Evolutionary conservation across 2,329 filamentous ascomycete species (phyloP), one percentile per base, ranked within the genome.

Genomic region (Pyricularia pennisetigena): DNA sequence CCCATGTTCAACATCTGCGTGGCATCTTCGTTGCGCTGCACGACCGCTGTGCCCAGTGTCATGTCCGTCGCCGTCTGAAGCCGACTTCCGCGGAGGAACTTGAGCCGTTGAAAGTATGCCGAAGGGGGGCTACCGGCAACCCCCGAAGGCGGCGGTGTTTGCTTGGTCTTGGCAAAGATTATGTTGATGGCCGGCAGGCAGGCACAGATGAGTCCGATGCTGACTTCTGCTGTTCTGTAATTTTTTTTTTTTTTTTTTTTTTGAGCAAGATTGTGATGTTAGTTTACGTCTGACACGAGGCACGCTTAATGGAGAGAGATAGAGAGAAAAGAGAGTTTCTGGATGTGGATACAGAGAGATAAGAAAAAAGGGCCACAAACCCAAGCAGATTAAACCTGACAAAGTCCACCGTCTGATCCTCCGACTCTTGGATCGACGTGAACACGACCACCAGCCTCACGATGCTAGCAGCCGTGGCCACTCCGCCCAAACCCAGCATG

Each of bases 151-250:
- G 35, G 3, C 2, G 23, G 9, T 12, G 35, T 20, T 6, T 29
- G 32, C 2, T 7, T 7, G 32, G 64, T 5, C 6, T 5, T 41
- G 64, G 30, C 12, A 16, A 66, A 49, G 4, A 66, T 20, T 3
- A 66, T 66, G 64, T 54, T 66, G 64, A 66, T 20, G 64, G 64
- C 32, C 12, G 64, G 64, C 8, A 66, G 41, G 64, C 64, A 66
- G 5, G 32, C 64, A 35, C 64, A 66, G 12, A 66, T 66, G 23
- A 66, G 24, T 5, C 64, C 64, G 35, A 66, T 66, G 64, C 64
- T 57, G 32, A 66, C 32, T 32, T 66, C 64, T 23, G 64, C 64
- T 2, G 64, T 66, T 1, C 64, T 66, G 35, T 35, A 6, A n/a
- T n/a, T n/a, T n/a, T n/a, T n/a, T n/a, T n/a, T n/a, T n/a, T n/a